phyloP scores from a whole-genome alignment of 2,329 filamentous ascomycete genomes.

The Rachicladosporium sp. region DNA sequence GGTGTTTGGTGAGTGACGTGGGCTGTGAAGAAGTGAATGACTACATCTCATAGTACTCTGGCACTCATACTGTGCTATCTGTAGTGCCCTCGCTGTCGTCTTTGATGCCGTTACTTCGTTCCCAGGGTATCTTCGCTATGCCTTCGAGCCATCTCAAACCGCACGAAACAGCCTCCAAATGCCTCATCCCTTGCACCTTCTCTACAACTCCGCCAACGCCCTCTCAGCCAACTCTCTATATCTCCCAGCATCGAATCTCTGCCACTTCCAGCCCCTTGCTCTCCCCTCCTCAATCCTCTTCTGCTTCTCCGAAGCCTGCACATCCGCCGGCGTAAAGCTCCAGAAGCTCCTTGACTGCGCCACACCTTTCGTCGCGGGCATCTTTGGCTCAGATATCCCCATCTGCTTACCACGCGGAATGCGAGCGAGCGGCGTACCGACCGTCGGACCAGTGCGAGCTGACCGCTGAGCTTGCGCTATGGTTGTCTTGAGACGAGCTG shows the following conservation, averaged over 20 bases:
- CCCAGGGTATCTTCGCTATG: too few relatives aligned
- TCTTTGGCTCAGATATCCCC: background rate
- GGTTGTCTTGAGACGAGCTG: conserved; percentile 10
- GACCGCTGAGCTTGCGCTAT: conserved; percentile 9
- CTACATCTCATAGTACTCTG: too few relatives aligned
- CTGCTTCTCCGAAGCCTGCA: conserved; percentile 15
- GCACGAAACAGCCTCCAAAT: too few relatives aligned
- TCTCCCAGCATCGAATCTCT: conserved; percentile 16
- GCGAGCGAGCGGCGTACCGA: background rate
- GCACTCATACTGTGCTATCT: too few relatives aligned
- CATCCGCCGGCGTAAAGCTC: conserved; percentile 10
- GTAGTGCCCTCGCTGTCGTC: too few relatives aligned
- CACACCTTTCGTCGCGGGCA: background rate
- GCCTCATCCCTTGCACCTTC: background rate
- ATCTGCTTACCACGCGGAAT: conserved; percentile 1
- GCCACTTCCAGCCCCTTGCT: conserved; percentile 15
- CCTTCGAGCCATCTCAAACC: too few relatives aligned
- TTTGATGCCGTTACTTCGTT: too few relatives aligned
- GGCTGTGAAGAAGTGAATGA: too few relatives aligned
- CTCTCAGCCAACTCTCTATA: conserved; percentile 17
- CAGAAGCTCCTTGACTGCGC: conserved; percentile 9
- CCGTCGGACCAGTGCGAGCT: background rate
- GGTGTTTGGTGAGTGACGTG: conserved; percentile 13
- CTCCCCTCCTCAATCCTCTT: conserved; percentile 17
- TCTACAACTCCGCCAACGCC: conserved; percentile 19